Percentiles rank a stretch among this genome's conserved stretches.
Conservation (phyloP, 257 asterid genomes). For the Solanum raphanifolium region DNA sequence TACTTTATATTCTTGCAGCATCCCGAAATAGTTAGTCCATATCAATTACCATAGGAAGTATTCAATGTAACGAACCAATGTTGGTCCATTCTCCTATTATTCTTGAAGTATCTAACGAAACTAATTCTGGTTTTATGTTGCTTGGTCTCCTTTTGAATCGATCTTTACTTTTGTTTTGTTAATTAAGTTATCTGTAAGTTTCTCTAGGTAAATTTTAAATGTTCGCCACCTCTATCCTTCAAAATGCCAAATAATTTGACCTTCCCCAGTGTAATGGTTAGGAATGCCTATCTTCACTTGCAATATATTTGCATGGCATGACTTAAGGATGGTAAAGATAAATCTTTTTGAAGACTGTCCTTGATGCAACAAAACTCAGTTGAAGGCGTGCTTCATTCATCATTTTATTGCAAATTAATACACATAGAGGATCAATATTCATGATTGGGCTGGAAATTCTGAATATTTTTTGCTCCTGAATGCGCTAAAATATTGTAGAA, state of each 20-base stretch:
- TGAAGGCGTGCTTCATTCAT: background rate
- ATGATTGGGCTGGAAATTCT: background rate
- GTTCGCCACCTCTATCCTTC: background rate
- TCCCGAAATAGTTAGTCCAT: background rate
- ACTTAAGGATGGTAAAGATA: background rate
- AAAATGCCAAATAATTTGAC: background rate
- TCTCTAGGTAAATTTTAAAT: background rate
- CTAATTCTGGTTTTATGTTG: background rate
- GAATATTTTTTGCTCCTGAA: background rate
- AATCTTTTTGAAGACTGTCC: background rate
- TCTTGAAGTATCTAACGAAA: background rate
- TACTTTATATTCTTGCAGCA: background rate
- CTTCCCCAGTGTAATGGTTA: background rate
- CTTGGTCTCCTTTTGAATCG: background rate
- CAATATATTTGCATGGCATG: background rate
- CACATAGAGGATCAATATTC: background rate
- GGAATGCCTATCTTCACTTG: background rate
- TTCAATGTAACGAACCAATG: background rate
- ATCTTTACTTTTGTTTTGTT: background rate
- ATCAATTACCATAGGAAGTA: background rate
- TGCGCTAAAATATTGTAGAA: background rate
- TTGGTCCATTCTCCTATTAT: background rate
- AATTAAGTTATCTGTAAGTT: background rate
- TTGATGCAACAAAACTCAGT: background rate
- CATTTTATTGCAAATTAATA: background rate